A percentile compares a stretch with the other conserved stretches of the same genome.
Conservation (phyloP, 169 alveolate genomes). For the Cyclospora cayetanensis region DNA sequence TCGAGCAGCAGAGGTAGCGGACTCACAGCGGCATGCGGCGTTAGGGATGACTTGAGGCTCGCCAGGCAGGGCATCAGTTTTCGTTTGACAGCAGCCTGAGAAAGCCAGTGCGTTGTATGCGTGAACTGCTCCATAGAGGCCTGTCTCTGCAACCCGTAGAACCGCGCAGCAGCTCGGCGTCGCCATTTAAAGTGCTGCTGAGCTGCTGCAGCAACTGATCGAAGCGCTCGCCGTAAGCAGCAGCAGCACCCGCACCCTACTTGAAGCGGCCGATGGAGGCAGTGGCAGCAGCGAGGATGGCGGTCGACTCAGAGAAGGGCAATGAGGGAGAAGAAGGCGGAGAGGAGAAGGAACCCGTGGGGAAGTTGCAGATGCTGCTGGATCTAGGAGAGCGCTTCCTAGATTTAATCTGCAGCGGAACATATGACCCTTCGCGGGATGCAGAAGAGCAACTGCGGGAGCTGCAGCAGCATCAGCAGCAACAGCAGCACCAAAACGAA, state of each 20-base stretch:
- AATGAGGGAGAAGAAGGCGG: background rate
- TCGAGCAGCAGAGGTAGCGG: too few species aligned
- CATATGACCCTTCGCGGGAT: background rate
- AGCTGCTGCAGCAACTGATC: too few species aligned
- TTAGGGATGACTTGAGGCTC: too few species aligned
- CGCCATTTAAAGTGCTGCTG: too few species aligned
- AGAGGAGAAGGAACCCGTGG: background rate
- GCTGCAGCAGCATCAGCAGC: slow-evolving; percentile 47
- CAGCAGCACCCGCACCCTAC: background rate
- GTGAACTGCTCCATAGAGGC: too few species aligned
- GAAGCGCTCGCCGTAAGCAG: too few species aligned
- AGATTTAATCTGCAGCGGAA: slow-evolving; percentile 22
- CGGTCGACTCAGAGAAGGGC: background rate
- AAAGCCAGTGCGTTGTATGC: too few species aligned
- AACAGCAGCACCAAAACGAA: background rate
- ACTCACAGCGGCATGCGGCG: too few species aligned
- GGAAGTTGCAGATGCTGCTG: slow-evolving; percentile 64
- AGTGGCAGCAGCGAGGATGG: background rate
- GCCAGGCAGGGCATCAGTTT: too few species aligned
- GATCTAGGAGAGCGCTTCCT: slow-evolving; percentile 54
- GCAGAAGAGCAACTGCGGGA: slow-evolving; percentile 37
- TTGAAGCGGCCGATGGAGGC: background rate
- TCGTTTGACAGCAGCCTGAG: too few species aligned
- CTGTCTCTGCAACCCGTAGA: too few species aligned
- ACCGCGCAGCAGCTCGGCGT: too few species aligned